These are phyloP conservation scores for Rhodotorula sp. DNA, from an alignment of 1,284 basidiomycete species.

Conservation along the genomic window DNA sequence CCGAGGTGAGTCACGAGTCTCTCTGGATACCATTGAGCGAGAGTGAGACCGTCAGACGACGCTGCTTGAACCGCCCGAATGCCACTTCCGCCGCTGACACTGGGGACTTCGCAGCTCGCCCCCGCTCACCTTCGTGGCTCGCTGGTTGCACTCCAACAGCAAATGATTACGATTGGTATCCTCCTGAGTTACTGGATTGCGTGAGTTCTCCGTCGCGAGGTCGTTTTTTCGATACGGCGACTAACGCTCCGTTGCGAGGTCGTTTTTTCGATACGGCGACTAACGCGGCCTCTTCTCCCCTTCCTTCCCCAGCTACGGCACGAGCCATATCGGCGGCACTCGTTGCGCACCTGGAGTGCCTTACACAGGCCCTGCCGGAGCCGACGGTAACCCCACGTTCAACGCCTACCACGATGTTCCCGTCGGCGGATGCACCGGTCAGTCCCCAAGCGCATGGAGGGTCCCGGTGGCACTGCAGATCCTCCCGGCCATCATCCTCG, in stretches of 20 bases:
- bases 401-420: constrained; percentile 38
- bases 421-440: constrained; percentile 27
- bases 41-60: not conserved
- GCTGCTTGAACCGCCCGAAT: not conserved
- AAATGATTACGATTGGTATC: constrained; percentile 31
- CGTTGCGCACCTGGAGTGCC: constrained; percentile 5
- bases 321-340: constrained; percentile 37
- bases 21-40: too few relatives aligned
- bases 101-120: constrained; percentile 27
- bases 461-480: constrained; percentile 59
- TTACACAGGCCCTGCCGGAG: not conserved
- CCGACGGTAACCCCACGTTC: constrained; percentile 10
- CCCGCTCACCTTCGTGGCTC: constrained; percentile 33
- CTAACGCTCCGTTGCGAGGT: too few relatives aligned
- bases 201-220: too few relatives aligned
- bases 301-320: constrained; percentile 33
- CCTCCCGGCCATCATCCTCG: constrained; percentile 56
- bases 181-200: constrained; percentile 43
- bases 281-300: too few relatives aligned
- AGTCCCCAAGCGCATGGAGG: constrained; percentile 48
- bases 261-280: too few relatives aligned
- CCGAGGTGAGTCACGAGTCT: constrained; percentile 29
- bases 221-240: too few relatives aligned
- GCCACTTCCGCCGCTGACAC: not conserved
- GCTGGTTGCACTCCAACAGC: constrained; percentile 29